phyloP scores from a whole-genome alignment of 1,284 basidiomycete species.

The Ustilago xerochloae region DNA sequence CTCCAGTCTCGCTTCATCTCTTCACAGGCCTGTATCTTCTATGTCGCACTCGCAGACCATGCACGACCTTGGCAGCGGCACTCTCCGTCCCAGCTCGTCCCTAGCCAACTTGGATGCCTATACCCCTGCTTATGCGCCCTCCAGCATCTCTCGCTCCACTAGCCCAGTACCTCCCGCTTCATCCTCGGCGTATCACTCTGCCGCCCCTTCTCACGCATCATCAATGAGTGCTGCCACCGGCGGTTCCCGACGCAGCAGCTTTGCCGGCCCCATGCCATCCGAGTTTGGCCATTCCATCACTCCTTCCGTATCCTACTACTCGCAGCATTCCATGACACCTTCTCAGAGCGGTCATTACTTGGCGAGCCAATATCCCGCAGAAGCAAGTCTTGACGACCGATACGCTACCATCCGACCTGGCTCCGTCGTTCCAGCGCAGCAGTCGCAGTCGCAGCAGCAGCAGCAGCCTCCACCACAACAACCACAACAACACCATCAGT shows the following conservation, averaged over 20 bases:
- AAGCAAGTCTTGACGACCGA: slow-evolving; percentile 28
- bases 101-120: slow-evolving; percentile 60
- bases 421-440: slow-evolving; percentile 2
- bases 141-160: slow-evolving; percentile 45
- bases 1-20: slow-evolving; percentile 28
- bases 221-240: slow-evolving; percentile 17
- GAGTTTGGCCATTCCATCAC: slow-evolving; percentile 32
- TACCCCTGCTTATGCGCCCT: slow-evolving; percentile 61
- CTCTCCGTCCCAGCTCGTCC: slow-evolving; percentile 59
- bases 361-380: slow-evolving; percentile 4
- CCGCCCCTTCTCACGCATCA: slow-evolving; percentile 3
- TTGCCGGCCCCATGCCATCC: slow-evolving; percentile 19
- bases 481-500: slow-evolving; percentile 13
- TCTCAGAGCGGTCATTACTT: slow-evolving; percentile 39
- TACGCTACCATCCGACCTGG: slow-evolving; percentile 42
- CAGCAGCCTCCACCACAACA: slow-evolving; percentile 6
- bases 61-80: slow-evolving; percentile 48
- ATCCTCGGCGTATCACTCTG: slow-evolving; percentile 16
- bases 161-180: slow-evolving; percentile 55
- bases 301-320: slow-evolving; percentile 42
- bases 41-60: slow-evolving; percentile 39
- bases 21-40: slow-evolving; percentile 23
- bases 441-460: background rate
- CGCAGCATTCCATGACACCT: slow-evolving; percentile 36
- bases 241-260: slow-evolving; percentile 30